Evolutionary conservation across 148 eudicot species (phyloP), one percentile per base, ranked within the genome.

Genomic region (Selenicereus undatus): DNA sequence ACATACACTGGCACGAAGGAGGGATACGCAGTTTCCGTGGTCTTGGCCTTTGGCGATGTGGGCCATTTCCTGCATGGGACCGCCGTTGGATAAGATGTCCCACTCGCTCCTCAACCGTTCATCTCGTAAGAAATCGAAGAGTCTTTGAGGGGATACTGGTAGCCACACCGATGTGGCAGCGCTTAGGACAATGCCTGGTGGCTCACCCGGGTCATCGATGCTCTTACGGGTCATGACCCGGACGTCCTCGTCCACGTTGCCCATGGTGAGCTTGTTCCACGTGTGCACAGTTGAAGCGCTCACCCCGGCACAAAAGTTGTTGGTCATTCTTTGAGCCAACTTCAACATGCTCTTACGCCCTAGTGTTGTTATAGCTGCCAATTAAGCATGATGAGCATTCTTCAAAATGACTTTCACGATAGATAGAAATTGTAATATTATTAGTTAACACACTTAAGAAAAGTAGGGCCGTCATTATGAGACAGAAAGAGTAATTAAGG

Each of bases 11-110:
- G 96, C 92, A 21, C 98, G 91, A 27, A 95, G 98, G 81, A 95
- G 97, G 3, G 97, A 95, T 71, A 93, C 97, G 50, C 93, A 93
- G 82, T 95, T 95, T 90, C 97, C 97, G 65, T 90, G 97, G 79
- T 95, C 94, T 84, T 91, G 98, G 76, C 97, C 98, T 76, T 95
- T 95, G 77, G 97, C 97, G 39, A 93, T 89, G 85, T 89, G 97
- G 35, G 96, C 97, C 97, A 95, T 93, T 77, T 95, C 98, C 60
- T 93, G 98, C 98, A 95, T 95, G 2, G 98, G 98, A 1, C 97
- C 97, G 32, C 98, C 98, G 45, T 93, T 93, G 56, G 98, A 95
- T 74, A 95, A 76, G 5, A 95, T 95, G 83, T 95, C 94, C 98
- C 98, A 95, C 69, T 92, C 97, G 78, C 97, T 91, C 75, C 98